These are phyloP conservation scores for Gastrodia elata DNA, from an alignment of 106 monocot genomes.

Conservation along the genomic window DNA sequence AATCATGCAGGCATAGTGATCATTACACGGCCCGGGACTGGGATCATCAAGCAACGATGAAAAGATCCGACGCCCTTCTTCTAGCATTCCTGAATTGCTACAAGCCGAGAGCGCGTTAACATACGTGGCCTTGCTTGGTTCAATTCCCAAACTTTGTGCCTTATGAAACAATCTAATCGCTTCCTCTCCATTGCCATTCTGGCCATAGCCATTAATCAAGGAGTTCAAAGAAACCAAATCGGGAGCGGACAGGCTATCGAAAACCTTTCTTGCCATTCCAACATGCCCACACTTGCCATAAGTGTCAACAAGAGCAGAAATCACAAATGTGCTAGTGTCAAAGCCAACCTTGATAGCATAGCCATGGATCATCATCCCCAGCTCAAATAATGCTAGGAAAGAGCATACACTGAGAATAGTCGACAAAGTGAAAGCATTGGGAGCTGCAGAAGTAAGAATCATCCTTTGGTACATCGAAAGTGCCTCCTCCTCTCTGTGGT, in stretches of 20 bases:
- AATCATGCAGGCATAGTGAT: conserved; percentile 49
- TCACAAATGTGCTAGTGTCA: conserved; percentile 29
- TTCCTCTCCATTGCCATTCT: conserved; percentile 40
- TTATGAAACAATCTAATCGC: conserved; percentile 39
- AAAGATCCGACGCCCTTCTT: conserved; percentile 46
- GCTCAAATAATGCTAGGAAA: conserved; percentile 30
- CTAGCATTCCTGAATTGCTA: conserved; percentile 51
- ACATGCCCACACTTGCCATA: conserved; percentile 63
- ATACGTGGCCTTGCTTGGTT: conserved; percentile 44
- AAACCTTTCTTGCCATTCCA: conserved; percentile 31
- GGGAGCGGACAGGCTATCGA: conserved; percentile 16
- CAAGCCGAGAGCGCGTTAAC: conserved; percentile 47
- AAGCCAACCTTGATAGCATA: conserved; percentile 34
- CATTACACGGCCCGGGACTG: conserved; percentile 26
- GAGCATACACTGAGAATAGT: conserved; percentile 45
- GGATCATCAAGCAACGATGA: conserved; percentile 14
- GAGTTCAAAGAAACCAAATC: conserved; percentile 60
- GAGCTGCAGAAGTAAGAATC: conserved; percentile 12
- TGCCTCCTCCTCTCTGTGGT: conserved; percentile 40
- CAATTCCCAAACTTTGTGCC: conserved; percentile 11
- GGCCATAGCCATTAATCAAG: conserved; percentile 60
- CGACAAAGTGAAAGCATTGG: conserved; percentile 53
- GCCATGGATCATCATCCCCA: conserved; percentile 37
- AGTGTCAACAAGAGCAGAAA: conserved; percentile 44
- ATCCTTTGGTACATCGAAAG: conserved; percentile 33